A percentile compares a stretch with the other conserved stretches of the same genome.
Evolutionary conservation across 495 filamentous ascomycete genomes (phyloP).

Genomic region (Neurospora intermedia): DNA sequence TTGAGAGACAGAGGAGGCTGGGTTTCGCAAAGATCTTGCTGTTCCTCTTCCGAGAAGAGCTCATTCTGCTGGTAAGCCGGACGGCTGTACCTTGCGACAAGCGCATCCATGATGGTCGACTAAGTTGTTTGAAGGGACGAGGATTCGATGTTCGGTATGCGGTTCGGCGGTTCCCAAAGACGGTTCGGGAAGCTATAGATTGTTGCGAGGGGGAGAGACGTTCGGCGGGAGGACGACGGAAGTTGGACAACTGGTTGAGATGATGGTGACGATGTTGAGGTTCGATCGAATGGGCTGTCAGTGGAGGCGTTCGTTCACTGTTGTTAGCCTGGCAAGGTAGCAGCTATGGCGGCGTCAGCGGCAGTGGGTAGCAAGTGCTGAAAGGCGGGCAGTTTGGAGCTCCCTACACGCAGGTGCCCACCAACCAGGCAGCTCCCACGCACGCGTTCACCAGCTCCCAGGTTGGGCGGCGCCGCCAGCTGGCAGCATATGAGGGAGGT

Average conservation of each 20-base stretch:
- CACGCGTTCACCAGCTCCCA: constrained; percentile 7
- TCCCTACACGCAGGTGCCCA: constrained; percentile 1
- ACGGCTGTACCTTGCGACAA: constrained; percentile 81
- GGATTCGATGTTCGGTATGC: background rate
- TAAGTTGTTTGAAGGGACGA: background rate
- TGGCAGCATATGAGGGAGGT: background rate
- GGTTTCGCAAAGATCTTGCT: constrained; percentile 58
- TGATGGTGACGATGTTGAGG: background rate
- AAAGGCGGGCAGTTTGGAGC: constrained; percentile 3
- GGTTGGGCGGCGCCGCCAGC: background rate
- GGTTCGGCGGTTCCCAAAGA: background rate
- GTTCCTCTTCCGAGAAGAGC: constrained; percentile 60
- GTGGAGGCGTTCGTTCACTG: background rate
- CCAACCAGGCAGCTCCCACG: constrained; percentile 9
- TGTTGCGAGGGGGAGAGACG: background rate
- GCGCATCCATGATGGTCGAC: constrained; percentile 63
- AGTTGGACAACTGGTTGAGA: background rate
- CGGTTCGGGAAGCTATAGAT: background rate
- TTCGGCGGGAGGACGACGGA: background rate
- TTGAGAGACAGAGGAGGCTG: constrained; percentile 66
- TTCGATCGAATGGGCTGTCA: background rate
- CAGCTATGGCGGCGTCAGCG: background rate
- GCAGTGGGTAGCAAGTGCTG: background rate
- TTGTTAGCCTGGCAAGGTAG: background rate
- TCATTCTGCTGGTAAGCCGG: constrained; percentile 57